Conservation (phyloP, 2,329 filamentous ascomycete species). For the Lachnellula subtilissima region DNA sequence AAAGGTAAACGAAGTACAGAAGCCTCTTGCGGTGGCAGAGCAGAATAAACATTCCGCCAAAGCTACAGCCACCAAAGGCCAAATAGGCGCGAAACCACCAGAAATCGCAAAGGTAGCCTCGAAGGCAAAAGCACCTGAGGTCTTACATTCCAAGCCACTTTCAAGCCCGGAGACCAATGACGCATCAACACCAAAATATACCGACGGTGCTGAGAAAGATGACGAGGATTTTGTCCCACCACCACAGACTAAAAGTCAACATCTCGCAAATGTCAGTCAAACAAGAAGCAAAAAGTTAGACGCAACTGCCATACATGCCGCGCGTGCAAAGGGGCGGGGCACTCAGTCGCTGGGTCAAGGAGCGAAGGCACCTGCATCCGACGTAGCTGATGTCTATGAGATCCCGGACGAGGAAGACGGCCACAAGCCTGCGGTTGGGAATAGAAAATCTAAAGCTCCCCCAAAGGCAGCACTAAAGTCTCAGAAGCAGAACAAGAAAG, state of each 20-base stretch:
- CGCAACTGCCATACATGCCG: background rate
- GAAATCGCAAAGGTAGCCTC: background rate
- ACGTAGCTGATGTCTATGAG: background rate
- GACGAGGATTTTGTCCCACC: background rate
- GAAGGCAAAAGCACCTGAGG: background rate
- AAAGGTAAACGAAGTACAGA: too few species aligned
- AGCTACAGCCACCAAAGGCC: background rate
- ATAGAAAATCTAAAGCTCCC: background rate
- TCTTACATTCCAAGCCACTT: background rate
- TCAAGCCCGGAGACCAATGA: background rate
- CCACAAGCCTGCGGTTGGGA: background rate
- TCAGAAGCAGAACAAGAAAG: background rate
- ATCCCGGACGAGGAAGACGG: background rate
- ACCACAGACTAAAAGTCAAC: background rate
- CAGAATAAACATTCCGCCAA: background rate
- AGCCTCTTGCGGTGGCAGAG: too few species aligned
- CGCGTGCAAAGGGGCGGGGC: background rate
- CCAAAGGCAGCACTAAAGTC: background rate
- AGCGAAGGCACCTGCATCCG: background rate
- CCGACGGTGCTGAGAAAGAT: background rate
- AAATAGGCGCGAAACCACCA: background rate
- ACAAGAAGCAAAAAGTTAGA: background rate
- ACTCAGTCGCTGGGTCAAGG: background rate
- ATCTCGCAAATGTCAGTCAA: background rate
- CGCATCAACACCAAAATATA: background rate